Evolutionary conservation across 176 grass and related monocot species (phyloP).

Genomic region (Aegilops longissima): DNA sequence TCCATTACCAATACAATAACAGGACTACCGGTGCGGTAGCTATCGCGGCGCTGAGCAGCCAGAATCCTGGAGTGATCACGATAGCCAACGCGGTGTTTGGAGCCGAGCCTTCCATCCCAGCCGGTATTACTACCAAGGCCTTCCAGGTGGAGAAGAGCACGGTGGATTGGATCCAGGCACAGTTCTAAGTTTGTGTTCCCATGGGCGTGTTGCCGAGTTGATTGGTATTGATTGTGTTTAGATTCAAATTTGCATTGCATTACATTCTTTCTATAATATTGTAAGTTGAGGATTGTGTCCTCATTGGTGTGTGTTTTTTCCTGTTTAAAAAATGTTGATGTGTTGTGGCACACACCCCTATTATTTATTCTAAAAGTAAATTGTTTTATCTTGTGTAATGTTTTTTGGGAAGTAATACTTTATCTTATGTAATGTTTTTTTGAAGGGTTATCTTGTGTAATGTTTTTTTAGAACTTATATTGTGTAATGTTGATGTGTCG

Average conservation of each 20-base stretch:
- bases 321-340: background rate
- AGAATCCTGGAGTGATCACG: background rate
- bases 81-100: background rate
- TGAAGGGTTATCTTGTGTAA: no score
- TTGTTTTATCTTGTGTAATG: background rate
- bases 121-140: background rate
- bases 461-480: background rate
- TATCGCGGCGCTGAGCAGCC: background rate
- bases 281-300: background rate
- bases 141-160: background rate
- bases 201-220: background rate
- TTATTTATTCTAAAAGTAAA: background rate
- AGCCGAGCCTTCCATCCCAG: background rate
- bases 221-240: background rate
- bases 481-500: background rate
- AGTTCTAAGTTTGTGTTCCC: background rate
- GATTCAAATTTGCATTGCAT: background rate
- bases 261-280: background rate
- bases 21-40: slow-evolving; percentile 6
- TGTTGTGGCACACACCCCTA: background rate
- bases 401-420: no score
- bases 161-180: background rate
- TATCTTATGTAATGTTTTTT: background rate
- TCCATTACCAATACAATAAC: slow-evolving; percentile 2
- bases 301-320: background rate